Base-by-base conservation (phyloP, 2,329 filamentous ascomycete genomes). In the Volutella citrinella region DNA sequence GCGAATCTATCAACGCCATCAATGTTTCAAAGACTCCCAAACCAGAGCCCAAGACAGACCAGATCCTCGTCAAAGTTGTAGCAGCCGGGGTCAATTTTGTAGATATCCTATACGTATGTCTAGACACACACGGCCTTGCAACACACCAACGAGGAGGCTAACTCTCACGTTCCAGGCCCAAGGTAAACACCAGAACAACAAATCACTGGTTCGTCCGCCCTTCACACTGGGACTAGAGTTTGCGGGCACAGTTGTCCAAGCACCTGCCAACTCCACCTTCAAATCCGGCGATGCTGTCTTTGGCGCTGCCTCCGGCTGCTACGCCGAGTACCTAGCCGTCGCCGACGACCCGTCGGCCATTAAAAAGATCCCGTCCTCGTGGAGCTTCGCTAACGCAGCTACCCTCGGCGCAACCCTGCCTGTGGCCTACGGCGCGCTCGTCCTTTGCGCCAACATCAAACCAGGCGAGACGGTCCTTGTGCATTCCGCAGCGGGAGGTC, bases 151-250 rank as follows among this genome's bases (percentile, higher is more conserved):
- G n/a, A n/a, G n/a, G n/a, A n/a, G n/a, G n/a, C 19, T 27, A 23
- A 16, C 11, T 15, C 16, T 18, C 22, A 10, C 10, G 14, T 19
- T 6, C 12, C 21, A 66, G 63, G 72, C 71, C 4, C 65, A 66
- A 48, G 77, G 76, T 7, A 68, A 70, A 43, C 77, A 81, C 47
- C 76, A 81, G 48, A 81, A 80, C 51, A 80, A 79, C 50, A 64
- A 60, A 19, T 65, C 64, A n/a, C 68, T 76, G 34, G 66, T 76
- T 22, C 62, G 61, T 19, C 77, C 76, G 2, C 76, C 76, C 0
- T 81, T 82, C 56, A 68, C 66, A 2, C 65, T 80, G 1, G 77
- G 77, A 10, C 72, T 73, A n/a, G 76, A 81, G 50, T 81, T 80
- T 47, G 63, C 74, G 2, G 77, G 76, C n/a, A 59, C 68, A 3